Conservation (phyloP, 306 rosid genomes). For the Lathyrus oleraceus region DNA sequence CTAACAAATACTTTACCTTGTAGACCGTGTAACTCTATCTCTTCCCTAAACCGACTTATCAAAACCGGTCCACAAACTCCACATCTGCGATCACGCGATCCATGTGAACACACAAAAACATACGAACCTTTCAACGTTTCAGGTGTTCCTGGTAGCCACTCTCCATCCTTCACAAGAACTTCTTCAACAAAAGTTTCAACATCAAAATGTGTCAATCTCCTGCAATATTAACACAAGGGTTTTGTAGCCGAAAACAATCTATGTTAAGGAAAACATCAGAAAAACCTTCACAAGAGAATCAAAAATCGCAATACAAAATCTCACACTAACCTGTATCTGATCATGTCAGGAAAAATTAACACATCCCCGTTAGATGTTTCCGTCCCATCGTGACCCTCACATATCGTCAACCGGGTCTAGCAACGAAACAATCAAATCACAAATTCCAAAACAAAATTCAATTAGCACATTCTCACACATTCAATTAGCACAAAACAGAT, state of each 20-base stretch:
- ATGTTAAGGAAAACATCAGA: neutral
- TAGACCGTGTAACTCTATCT: constrained; percentile 67
- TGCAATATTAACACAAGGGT: constrained; percentile 40
- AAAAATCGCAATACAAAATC: constrained; percentile 11
- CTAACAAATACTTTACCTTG: constrained; percentile 81
- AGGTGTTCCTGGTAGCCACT: constrained; percentile 92
- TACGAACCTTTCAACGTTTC: constrained; percentile 70
- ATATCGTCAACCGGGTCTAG: constrained; percentile 85
- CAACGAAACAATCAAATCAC: constrained; percentile 25
- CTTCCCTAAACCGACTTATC: constrained; percentile 75
- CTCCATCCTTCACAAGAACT: constrained; percentile 92
- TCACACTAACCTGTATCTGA: constrained; percentile 79
- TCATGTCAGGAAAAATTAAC: constrained; percentile 91
- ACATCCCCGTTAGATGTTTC: constrained; percentile 98
- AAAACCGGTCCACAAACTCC: constrained; percentile 94
- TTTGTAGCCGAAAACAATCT: constrained; percentile 4
- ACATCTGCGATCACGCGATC: constrained; percentile 90
- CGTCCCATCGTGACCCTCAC: constrained; percentile 93
- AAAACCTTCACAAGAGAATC: neutral
- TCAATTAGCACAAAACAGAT: constrained; percentile 11
- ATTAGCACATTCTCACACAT: neutral
- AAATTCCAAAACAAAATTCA: neutral
- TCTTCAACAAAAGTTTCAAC: constrained; percentile 96
- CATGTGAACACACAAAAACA: constrained; percentile 88
- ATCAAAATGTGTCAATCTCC: constrained; percentile 96